Evolutionary conservation across 2,329 filamentous ascomycete genomes (phyloP), one percentile per base, ranked within the genome.

Genomic region (Gliomastix tumulicola): DNA sequence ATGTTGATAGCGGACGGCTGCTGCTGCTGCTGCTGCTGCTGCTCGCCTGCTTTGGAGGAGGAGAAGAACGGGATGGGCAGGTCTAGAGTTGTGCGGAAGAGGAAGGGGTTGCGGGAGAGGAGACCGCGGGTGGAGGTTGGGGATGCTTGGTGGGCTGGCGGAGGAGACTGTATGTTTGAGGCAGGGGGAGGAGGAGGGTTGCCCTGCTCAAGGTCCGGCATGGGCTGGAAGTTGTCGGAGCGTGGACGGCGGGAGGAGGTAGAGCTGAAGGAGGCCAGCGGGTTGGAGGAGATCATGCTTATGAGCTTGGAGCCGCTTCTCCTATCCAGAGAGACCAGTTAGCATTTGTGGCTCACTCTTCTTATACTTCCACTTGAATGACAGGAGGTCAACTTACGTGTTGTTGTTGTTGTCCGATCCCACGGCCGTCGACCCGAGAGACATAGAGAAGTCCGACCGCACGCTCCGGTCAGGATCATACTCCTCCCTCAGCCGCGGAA

Each of bases 401-500:
- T n/a, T n/a, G n/a, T n/a, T n/a, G n/a, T n/a, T n/a, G n/a, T n/a
- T n/a, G n/a, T n/a, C n/a, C n/a, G n/a, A n/a, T n/a, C n/a, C n/a
- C n/a, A n/a, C n/a, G n/a, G n/a, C n/a, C n/a, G n/a, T n/a, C n/a
- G n/a, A n/a, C n/a, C n/a, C n/a, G n/a, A n/a, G n/a, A n/a, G n/a
- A n/a, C n/a, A n/a, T n/a, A n/a, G n/a, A n/a, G n/a, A n/a, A n/a
- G n/a, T n/a, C n/a, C n/a, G n/a, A n/a, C n/a, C n/a, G n/a, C n/a
- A n/a, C n/a, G 8, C 18, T 12, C 12, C 34, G 13, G 35, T 64
- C 57, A 0, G 62, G 62, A 21, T 62, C 54, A 36, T 65, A 65
- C 43, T 62, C 60, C 10, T 61, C 40, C 7, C 53, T 42, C 6
- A 73, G 56, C 5, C 43, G 42, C 1, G 69, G 65, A 41, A 69